These are phyloP conservation scores for Celoporthe dispersa DNA, from an alignment of 2,329 filamentous ascomycete species.

Conservation along the genomic window DNA sequence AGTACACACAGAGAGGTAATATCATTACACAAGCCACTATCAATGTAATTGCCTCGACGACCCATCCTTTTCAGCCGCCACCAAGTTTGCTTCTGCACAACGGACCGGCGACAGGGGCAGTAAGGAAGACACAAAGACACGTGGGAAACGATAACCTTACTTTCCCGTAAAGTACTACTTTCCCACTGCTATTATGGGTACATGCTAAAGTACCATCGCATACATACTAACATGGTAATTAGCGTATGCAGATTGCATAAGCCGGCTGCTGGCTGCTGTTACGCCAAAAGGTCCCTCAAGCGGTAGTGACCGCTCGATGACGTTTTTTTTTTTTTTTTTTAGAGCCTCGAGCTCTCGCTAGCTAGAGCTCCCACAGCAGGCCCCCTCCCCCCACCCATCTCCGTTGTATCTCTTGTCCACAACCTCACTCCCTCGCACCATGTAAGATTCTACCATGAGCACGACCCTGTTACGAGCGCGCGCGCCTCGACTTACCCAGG, in stretches of 20 bases:
- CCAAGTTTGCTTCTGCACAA: background rate
- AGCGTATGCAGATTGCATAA: background rate
- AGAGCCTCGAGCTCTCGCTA: background rate
- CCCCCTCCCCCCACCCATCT: slow-evolving; percentile 6
- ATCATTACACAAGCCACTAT: background rate
- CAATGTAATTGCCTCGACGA: background rate
- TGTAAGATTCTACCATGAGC: slow-evolving; percentile 26
- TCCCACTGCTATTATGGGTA: too few relatives aligned
- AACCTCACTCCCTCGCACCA: slow-evolving; percentile 14
- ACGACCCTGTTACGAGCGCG: slow-evolving; percentile 25
- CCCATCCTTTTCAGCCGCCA: background rate
- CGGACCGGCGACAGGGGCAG: background rate
- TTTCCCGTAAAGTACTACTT: background rate
- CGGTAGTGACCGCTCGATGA: background rate
- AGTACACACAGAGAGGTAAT: background rate
- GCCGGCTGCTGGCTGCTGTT: background rate
- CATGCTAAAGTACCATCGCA: background rate
- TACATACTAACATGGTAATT: background rate
- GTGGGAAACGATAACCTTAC: slow-evolving; percentile 4
- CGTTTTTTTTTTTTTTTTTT: too few relatives aligned
- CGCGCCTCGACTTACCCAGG: slow-evolving; percentile 12
- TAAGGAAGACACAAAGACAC: background rate
- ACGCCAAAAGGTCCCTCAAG: background rate
- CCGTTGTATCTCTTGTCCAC: too few relatives aligned
- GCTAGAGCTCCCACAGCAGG: background rate